A percentile compares a stretch with the other conserved stretches of the same genome.
Evolutionary conservation across 345 rosid genomes (phyloP).

Genomic region (Eucalyptus sp.): DNA sequence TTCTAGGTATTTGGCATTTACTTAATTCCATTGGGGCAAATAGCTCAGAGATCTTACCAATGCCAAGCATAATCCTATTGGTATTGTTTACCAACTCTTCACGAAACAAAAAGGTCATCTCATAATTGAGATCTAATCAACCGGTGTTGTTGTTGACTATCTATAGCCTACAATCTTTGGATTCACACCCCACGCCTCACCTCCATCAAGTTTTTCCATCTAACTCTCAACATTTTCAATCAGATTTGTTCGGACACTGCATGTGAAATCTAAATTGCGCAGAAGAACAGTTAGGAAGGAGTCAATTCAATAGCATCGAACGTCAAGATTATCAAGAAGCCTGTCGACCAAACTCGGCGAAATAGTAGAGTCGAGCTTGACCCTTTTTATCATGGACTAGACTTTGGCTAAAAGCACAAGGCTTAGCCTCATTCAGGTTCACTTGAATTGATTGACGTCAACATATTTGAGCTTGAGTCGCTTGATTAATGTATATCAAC

Average conservation of each 20-base stretch:
- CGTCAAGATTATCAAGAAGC: not conserved
- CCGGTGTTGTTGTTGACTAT: not conserved
- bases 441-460: not conserved
- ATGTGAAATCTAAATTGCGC: not conserved
- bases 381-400: not conserved
- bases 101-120: not conserved
- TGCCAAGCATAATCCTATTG: not conserved
- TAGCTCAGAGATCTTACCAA: not conserved
- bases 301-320: not conserved
- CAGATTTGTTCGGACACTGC: not conserved
- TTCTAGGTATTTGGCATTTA: not conserved
- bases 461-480: not conserved
- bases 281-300: not conserved
- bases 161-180: not conserved
- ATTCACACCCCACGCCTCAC: not conserved
- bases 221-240: not conserved
- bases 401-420: not conserved
- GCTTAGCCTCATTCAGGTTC: not conserved
- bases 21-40: not conserved
- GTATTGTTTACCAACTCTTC: not conserved
- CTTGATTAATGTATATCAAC: not conserved
- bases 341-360: not conserved
- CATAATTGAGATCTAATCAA: not conserved
- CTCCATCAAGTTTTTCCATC: not conserved
- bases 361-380: not conserved